Percentiles rank a stretch among this genome's conserved stretches.
These are phyloP conservation scores for Amanita molliuscula DNA, from an alignment of 768 basidiomycete species.

Conservation along the genomic window DNA sequence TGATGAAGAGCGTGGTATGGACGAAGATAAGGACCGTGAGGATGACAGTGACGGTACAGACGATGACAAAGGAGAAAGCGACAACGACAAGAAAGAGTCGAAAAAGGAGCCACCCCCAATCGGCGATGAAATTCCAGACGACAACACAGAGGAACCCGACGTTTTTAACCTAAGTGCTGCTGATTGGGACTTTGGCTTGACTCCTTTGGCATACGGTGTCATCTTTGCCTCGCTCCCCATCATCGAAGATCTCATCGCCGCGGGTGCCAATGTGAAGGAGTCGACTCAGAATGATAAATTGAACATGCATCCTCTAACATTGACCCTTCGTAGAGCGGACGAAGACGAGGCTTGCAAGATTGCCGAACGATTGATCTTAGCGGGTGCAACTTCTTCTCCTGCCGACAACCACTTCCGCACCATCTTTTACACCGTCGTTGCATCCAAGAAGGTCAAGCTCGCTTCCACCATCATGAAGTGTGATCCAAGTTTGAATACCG, in stretches of 20 bases:
- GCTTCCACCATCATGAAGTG: constrained; percentile 29
- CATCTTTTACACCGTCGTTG: constrained; percentile 30
- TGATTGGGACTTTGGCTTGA: constrained; percentile 52
- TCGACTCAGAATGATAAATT: constrained; percentile 19
- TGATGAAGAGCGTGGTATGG: constrained; percentile 13
- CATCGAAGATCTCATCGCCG: constrained; percentile 34
- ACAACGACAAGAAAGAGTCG: constrained; percentile 9
- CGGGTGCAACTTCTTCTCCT: constrained; percentile 30
- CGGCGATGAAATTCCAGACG: constrained; percentile 34
- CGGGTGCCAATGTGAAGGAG: constrained; percentile 34
- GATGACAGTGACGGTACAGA: constrained; percentile 17
- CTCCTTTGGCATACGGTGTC: constrained; percentile 41
- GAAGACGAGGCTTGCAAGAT: constrained; percentile 29
- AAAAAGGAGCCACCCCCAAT: constrained; percentile 12
- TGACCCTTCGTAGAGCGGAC: constrained; percentile 30
- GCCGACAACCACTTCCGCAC: constrained; percentile 23
- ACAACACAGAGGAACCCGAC: constrained; percentile 38
- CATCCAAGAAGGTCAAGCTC: constrained; percentile 24
- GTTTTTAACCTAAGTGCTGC: constrained; percentile 39
- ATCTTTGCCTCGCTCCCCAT: constrained; percentile 33
- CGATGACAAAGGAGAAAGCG: constrained; percentile 14
- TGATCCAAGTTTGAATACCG: constrained; percentile 23
- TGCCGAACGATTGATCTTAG: constrained; percentile 28
- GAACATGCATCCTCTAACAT: constrained; percentile 25
- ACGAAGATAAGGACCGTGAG: constrained; percentile 16